Percentiles rank a stretch among this genome's conserved stretches.
phyloP scores from a whole-genome alignment of 2,329 filamentous ascomycete genomes.

The Botrytis galanthina region DNA sequence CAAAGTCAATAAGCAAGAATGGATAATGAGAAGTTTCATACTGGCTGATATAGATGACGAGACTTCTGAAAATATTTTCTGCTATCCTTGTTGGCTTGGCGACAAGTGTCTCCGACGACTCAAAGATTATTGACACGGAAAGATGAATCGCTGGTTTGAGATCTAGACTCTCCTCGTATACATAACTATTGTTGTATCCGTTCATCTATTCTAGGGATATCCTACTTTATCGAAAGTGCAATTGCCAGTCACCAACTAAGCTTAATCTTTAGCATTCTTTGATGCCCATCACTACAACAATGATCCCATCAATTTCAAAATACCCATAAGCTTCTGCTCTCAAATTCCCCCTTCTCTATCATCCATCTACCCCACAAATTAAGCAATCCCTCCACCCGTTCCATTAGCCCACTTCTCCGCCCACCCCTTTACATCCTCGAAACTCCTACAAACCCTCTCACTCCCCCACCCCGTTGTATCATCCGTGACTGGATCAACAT shows the following conservation, averaged over 20 bases:
- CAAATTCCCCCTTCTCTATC: too few species aligned
- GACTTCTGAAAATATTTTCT: neutral
- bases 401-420: constrained; percentile 18
- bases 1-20: too few species aligned
- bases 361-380: neutral
- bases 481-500: constrained; percentile 15
- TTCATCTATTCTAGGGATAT: neutral
- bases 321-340: neutral
- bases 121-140: neutral
- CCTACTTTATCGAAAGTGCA: neutral
- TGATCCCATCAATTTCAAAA: neutral
- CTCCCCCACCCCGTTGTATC: constrained; percentile 24
- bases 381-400: constrained; percentile 9
- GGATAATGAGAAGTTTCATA: neutral
- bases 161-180: neutral
- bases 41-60: neutral
- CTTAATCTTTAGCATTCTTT: neutral
- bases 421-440: constrained; percentile 23
- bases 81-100: neutral
- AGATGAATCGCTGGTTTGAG: neutral
- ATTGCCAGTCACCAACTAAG: neutral
- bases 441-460: constrained; percentile 23
- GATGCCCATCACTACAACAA: neutral
- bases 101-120: neutral
- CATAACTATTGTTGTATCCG: neutral